Evolutionary conservation across 768 basidiomycete species (phyloP).

Genomic region (Flagelloscypha sp.): DNA sequence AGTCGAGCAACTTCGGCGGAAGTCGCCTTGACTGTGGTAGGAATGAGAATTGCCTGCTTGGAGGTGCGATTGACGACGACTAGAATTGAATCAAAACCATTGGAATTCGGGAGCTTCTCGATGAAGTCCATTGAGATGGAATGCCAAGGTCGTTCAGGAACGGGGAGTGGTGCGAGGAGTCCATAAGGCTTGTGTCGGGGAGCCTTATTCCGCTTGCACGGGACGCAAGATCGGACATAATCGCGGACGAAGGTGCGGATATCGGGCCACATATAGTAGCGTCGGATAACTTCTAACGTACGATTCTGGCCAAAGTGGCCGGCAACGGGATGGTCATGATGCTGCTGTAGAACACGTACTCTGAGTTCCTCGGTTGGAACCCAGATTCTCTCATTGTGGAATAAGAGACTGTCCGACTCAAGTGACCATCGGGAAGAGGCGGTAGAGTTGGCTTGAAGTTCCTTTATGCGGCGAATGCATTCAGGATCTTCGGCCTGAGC

Average conservation of each 20-base stretch:
- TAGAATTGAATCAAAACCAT: slow-evolving; percentile 27
- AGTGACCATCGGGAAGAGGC: no score
- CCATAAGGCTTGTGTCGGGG: slow-evolving; percentile 30
- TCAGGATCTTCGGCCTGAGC: no score
- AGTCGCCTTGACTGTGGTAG: slow-evolving; percentile 18
- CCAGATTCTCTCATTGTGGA: no score
- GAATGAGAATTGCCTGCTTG: slow-evolving; percentile 35
- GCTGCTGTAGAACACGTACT: slow-evolving; percentile 13
- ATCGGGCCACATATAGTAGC: slow-evolving; percentile 4
- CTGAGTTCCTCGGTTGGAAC: no score
- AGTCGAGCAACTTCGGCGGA: slow-evolving; percentile 24
- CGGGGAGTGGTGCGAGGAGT: slow-evolving; percentile 24
- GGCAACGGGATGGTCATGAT: slow-evolving; percentile 17
- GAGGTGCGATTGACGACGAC: slow-evolving; percentile 32
- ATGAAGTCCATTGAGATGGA: slow-evolving; percentile 36
- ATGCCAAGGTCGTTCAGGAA: slow-evolving; percentile 27
- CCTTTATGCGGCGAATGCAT: neutral
- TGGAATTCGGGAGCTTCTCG: slow-evolving; percentile 28
- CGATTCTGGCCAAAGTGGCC: slow-evolving; percentile 24
- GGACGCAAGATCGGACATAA: slow-evolving; percentile 27
- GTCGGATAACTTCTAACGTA: slow-evolving; percentile 10
- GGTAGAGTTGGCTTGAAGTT: slow-evolving; percentile 3
- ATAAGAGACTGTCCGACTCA: no score
- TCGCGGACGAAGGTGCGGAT: slow-evolving; percentile 10
- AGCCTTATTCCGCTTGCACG: slow-evolving; percentile 25